Base-by-base conservation (phyloP, 2,329 filamentous ascomycete genomes). In the Colletotrichum kahawae region DNA sequence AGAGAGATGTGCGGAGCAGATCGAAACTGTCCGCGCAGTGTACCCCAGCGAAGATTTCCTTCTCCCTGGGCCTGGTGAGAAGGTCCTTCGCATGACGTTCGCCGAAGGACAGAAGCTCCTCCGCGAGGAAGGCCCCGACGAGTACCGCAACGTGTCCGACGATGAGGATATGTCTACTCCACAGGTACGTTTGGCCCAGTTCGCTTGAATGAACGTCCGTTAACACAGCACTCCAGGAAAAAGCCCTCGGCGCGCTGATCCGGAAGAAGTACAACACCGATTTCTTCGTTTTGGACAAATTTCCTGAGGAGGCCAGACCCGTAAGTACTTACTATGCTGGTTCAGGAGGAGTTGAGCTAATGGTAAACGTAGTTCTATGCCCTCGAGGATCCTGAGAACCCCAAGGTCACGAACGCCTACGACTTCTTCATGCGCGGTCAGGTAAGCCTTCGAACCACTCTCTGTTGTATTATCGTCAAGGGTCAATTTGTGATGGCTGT, bases 251-350 rank as follows among this genome's bases (percentile, higher is more conserved):
- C 73, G 93, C 92, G 31, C 89, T 98, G 63, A 92, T 98, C 78
- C 93, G 95, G 72, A 90, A 95, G 80, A 98, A 98, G 87, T 98
- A 94, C 90, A 91, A 94, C 82, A 97, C 95, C 75, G 97, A 99
- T 87, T 98, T 98, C 87, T 98, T 98, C 87, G 93, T 97, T 27
- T 91, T 99, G 77, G 96, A 98, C 88, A 97, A 98, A 86, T 99
- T 98, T 89, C 97, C 97, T 59, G 92, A 97, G 84, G 88, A 89
- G 48, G 95, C 97, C 24, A 92, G 97, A 34, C 96, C 96, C 7
- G 43, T 48, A 48, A 48, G 43, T 48, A 48, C 43, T 21, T 9
- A 21, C 43, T 21, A 21, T 12, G n/a, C 1, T 21, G 5, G 21
- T 48, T 4, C 43, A 48, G 21, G 21, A 48, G 43, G 43, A 12